These are phyloP conservation scores for Rubus idaeus DNA, from an alignment of 306 rosid species.

Conservation along the genomic window DNA sequence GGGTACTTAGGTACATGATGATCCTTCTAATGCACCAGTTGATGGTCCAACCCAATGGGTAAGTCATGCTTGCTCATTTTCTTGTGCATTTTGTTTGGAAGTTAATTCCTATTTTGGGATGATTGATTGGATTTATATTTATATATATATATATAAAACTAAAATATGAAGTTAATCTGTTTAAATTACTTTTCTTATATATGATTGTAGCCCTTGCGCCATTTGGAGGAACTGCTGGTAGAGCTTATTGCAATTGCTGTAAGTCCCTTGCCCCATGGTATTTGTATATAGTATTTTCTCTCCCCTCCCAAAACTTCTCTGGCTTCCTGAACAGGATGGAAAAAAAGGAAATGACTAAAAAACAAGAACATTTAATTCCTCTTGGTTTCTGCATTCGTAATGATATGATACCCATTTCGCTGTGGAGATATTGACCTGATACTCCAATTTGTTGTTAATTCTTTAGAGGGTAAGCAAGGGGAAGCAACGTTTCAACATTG, in stretches of 20 bases:
- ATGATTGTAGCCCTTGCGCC: slow-evolving; percentile 71
- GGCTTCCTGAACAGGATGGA: too few species aligned
- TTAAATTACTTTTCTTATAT: slow-evolving; percentile 20
- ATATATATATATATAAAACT: neutral
- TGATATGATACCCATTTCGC: neutral
- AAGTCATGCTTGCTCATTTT: slow-evolving; percentile 34
- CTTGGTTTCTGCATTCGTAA: too few species aligned
- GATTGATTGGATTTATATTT: slow-evolving; percentile 11
- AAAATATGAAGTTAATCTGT: slow-evolving; percentile 4
- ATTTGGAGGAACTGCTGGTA: slow-evolving; percentile 84
- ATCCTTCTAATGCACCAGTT: slow-evolving; percentile 90
- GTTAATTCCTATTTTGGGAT: slow-evolving; percentile 10
- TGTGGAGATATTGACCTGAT: neutral
- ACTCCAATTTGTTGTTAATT: neutral
- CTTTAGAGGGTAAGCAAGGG: slow-evolving; percentile 84
- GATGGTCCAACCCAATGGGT: slow-evolving; percentile 99
- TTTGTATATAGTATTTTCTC: too few species aligned
- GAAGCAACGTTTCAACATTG: slow-evolving; percentile 70
- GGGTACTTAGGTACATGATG: slow-evolving; percentile 78
- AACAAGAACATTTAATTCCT: too few species aligned
- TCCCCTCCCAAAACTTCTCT: too few species aligned
- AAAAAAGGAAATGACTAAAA: too few species aligned
- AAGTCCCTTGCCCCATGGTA: slow-evolving; percentile 32
- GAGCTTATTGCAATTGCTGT: slow-evolving; percentile 97
- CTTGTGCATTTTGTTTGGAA: slow-evolving; percentile 9